Evolutionary conservation across 179 eudicot genomes (phyloP).

Genomic region (Silene coronaria): DNA sequence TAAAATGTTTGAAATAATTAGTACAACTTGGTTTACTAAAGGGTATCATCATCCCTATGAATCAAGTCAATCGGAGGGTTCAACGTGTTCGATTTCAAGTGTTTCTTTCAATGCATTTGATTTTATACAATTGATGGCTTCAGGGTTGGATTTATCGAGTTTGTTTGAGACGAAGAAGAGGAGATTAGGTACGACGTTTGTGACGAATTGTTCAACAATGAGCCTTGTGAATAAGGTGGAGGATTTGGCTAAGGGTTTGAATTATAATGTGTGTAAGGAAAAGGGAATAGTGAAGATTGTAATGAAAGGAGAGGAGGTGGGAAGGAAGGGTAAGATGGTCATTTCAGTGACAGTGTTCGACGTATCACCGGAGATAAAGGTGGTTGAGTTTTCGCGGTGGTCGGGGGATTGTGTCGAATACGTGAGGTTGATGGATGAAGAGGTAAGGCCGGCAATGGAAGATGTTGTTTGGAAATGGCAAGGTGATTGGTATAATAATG

Average conservation of each 20-base stretch:
- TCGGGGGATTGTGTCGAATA: constrained; percentile 30
- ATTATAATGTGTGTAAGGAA: constrained; percentile 19
- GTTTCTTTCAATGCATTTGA: constrained; percentile 31
- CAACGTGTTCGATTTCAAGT: constrained; percentile 10
- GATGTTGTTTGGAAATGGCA: constrained; percentile 37
- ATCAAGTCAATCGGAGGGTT: constrained; percentile 11
- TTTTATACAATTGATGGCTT: constrained; percentile 25
- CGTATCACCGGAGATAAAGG: constrained; percentile 22
- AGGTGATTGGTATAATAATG: constrained; percentile 28
- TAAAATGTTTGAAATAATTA: constrained; percentile 19
- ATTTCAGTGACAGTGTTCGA: constrained; percentile 22
- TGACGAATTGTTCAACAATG: constrained; percentile 12
- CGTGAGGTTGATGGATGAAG: constrained; percentile 34
- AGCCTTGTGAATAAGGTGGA: constrained; percentile 23
- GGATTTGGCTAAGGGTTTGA: constrained; percentile 15
- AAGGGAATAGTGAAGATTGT: constrained; percentile 22
- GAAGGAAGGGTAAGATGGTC: constrained; percentile 28
- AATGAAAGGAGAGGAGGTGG: constrained; percentile 21
- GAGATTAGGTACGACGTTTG: constrained; percentile 13
- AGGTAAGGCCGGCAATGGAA: constrained; percentile 32
- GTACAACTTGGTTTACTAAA: constrained; percentile 23
- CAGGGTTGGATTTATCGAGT: constrained; percentile 30
- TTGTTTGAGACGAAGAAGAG: constrained; percentile 19
- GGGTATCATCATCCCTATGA: constrained; percentile 15
- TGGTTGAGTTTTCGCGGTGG: constrained; percentile 29